Conservation (phyloP, 2,329 filamentous ascomycete genomes). For the Fusarium sororula region DNA sequence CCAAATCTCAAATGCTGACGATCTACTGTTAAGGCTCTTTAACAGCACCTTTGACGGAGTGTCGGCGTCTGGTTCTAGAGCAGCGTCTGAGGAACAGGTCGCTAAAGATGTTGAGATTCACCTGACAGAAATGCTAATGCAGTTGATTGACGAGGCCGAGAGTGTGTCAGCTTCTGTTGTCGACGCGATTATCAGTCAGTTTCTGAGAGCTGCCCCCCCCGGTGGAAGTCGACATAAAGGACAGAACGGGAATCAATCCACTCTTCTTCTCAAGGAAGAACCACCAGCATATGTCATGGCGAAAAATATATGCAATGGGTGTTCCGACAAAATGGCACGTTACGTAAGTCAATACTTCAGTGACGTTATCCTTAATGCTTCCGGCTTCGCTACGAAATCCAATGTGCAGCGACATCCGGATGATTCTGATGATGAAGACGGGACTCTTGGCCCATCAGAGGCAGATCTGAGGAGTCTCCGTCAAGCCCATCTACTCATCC, state of each 20-base stretch:
- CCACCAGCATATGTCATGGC: slow-evolving; percentile 97
- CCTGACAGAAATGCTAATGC: slow-evolving; percentile 85
- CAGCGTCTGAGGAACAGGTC: slow-evolving; percentile 80
- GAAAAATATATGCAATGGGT: slow-evolving; percentile 89
- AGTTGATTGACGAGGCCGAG: slow-evolving; percentile 86
- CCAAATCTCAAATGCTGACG: slow-evolving; percentile 84
- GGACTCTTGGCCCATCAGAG: slow-evolving; percentile 72
- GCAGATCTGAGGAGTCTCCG: slow-evolving; percentile 86
- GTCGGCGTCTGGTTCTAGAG: slow-evolving; percentile 74
- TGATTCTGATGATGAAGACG: slow-evolving; percentile 72
- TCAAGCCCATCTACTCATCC: slow-evolving; percentile 88
- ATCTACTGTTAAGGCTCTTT: slow-evolving; percentile 83
- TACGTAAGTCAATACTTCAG: slow-evolving; percentile 97
- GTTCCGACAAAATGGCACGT: slow-evolving; percentile 92
- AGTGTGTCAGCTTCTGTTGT: slow-evolving; percentile 81
- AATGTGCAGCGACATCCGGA: slow-evolving; percentile 68
- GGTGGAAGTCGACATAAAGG: slow-evolving; percentile 69
- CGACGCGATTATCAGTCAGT: slow-evolving; percentile 94
- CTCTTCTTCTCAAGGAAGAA: slow-evolving; percentile 84
- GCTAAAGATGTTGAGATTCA: slow-evolving; percentile 94
- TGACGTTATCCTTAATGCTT: slow-evolving; percentile 92
- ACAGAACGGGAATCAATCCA: slow-evolving; percentile 80
- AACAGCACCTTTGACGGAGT: slow-evolving; percentile 92
- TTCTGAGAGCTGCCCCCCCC: slow-evolving; percentile 84
- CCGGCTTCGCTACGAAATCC: slow-evolving; percentile 62